Conservation (phyloP, 2,329 filamentous ascomycete species). For the Amphichorda felina region DNA sequence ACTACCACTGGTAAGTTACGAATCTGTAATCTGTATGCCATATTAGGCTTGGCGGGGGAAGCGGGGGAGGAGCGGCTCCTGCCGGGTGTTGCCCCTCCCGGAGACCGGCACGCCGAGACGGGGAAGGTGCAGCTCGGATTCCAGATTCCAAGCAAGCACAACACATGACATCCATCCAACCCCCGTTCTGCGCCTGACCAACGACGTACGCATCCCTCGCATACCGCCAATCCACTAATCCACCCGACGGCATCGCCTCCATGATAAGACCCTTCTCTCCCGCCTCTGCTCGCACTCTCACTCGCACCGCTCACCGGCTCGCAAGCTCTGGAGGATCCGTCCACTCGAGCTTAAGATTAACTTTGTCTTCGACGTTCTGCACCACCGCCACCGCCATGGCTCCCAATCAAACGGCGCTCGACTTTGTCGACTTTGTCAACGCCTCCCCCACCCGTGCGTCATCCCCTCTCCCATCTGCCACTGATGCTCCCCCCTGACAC, state of each 20-base stretch:
- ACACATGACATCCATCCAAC: background rate
- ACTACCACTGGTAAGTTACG: too few species aligned
- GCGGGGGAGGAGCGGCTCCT: too few species aligned
- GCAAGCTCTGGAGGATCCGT: too few species aligned
- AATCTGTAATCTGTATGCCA: too few species aligned
- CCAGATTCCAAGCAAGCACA: too few species aligned
- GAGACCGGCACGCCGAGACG: too few species aligned
- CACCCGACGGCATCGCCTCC: background rate
- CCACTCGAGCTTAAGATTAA: too few species aligned
- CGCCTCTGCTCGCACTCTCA: conserved; percentile 1
- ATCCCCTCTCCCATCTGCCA: conserved; percentile 1
- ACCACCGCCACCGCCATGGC: conserved; percentile 31
- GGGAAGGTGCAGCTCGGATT: too few species aligned
- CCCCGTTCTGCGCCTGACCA: background rate
- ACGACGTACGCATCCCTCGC: background rate
- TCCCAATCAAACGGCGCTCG: conserved; percentile 49
- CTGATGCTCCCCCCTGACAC: conserved; percentile 6
- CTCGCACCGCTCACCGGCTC: background rate
- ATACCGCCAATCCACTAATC: background rate
- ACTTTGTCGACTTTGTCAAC: conserved; percentile 91
- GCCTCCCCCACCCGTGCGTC: conserved; percentile 79
- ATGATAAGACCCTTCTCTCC: background rate
- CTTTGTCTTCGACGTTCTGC: conserved; percentile 10
- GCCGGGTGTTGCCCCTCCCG: too few species aligned
- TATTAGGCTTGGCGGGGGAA: too few species aligned